phyloP scores from a whole-genome alignment of 2,329 filamentous ascomycete genomes.

The Diaporthe sp. region DNA sequence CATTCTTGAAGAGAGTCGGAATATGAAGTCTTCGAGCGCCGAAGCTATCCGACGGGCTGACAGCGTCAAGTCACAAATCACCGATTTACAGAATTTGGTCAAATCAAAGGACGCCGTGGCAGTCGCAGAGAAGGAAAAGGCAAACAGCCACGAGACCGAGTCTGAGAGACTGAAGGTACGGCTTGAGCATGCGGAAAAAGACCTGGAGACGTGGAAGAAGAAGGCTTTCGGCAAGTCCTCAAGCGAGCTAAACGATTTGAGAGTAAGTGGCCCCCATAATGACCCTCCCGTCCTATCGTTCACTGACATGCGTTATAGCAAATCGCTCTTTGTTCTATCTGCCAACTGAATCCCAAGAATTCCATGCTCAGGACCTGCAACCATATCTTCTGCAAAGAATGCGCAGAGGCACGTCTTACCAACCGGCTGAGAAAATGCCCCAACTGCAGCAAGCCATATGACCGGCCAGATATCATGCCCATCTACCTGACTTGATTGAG shows the following conservation, averaged over 20 bases:
- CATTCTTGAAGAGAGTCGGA: slow-evolving; percentile 77
- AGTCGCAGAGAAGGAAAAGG: slow-evolving; percentile 63
- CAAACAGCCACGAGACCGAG: slow-evolving; percentile 76
- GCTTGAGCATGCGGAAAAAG: slow-evolving; percentile 82
- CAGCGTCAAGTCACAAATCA: slow-evolving; percentile 78
- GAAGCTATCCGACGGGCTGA: slow-evolving; percentile 79
- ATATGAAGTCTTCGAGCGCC: slow-evolving; percentile 75
- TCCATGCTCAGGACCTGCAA: slow-evolving; percentile 94
- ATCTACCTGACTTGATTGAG: slow-evolving; percentile 56
- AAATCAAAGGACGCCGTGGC: slow-evolving; percentile 77
- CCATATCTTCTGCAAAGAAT: slow-evolving; percentile 91
- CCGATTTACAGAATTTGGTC: slow-evolving; percentile 79
- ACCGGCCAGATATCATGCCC: slow-evolving; percentile 88
- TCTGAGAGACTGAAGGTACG: slow-evolving; percentile 82
- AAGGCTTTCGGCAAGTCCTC: slow-evolving; percentile 85
- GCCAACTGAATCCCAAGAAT: slow-evolving; percentile 93
- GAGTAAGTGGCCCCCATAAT: slow-evolving; percentile 66
- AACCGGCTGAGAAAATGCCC: slow-evolving; percentile 96
- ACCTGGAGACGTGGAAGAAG: slow-evolving; percentile 85
- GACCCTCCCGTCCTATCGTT: neutral
- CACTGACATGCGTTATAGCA: slow-evolving; percentile 60
- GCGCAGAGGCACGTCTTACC: slow-evolving; percentile 87
- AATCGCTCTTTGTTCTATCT: slow-evolving; percentile 90
- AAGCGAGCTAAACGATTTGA: slow-evolving; percentile 84
- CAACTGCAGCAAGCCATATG: slow-evolving; percentile 91